Base-by-base conservation (phyloP, 331 rosid genomes). In the Ulmus americana region DNA sequence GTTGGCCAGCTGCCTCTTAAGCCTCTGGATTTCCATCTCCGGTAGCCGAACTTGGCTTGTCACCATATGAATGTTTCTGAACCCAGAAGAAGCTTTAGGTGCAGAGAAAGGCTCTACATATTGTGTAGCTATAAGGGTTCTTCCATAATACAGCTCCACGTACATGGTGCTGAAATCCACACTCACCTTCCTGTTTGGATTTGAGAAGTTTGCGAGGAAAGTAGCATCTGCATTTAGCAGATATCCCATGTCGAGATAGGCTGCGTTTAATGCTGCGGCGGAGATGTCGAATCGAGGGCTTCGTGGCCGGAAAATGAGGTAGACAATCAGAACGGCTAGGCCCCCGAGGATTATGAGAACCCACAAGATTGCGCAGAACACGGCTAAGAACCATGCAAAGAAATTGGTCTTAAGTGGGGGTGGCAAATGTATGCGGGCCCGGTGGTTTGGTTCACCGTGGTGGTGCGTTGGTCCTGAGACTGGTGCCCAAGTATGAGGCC, bases 171-270 rank as follows among this genome's bases (percentile, higher is more conserved):
- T 90, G 84, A 83, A 94, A 63, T 87, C 91, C 53, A 94, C 85
- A 12, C 78, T 82, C 0, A 85, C 95, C 73, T 84, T 94, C 81
- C 78, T 85, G 84, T 90, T 94, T 45, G 99, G 99, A 50, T 90
- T 94, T 55, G 95, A 79, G 83, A 94, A 85, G 79, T 94, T 94
- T 52, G 88, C 86, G 6, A 94, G 83, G 52, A 94, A 10, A 2
- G 90, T 83, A 14, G 87, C 2, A 70, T 94, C 99, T 10, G 95
- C 99, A 47, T 94, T 90, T 39, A 94, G 95, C 18, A 90, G 81
- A 70, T 89, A 79, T 0, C 99, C 99, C 82, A 82, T 66, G 83
- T 94, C 99, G 6, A 94, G 95, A 70, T 94, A 94, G 3, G 97
- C 99, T 55, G 95, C 90, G 49, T 90, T 87, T 2, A 94, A 73